Evolutionary conservation across 495 filamentous ascomycete species (phyloP).

Genomic region (Penicillium antarcticum): DNA sequence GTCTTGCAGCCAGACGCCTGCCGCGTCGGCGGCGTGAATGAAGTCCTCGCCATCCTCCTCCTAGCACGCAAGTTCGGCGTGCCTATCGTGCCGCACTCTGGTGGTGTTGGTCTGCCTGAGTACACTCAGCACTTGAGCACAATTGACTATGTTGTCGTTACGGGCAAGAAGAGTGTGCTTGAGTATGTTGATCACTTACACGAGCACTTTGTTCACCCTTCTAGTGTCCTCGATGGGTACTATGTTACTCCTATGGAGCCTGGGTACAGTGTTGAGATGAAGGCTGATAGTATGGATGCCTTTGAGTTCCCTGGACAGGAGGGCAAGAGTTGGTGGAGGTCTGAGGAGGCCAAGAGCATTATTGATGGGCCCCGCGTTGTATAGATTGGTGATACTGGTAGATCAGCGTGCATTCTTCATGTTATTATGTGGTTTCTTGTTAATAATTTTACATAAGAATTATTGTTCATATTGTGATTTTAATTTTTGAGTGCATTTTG

Average conservation of each 20-base stretch:
- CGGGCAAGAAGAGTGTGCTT: slow-evolving; percentile 73
- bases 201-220: slow-evolving; percentile 86
- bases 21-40: slow-evolving; percentile 87
- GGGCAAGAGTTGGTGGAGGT: slow-evolving; percentile 80
- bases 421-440: slow-evolving; percentile 24
- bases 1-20: slow-evolving; percentile 91
- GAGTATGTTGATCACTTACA: slow-evolving; percentile 95
- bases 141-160: slow-evolving; percentile 90
- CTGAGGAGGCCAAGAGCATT: slow-evolving; percentile 64
- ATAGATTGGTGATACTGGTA: slow-evolving; percentile 8
- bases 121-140: slow-evolving; percentile 93
- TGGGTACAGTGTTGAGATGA: slow-evolving; percentile 93
- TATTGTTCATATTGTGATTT: slow-evolving; percentile 3
- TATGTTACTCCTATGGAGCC: slow-evolving; percentile 80
- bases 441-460: slow-evolving; percentile 12
- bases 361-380: slow-evolving; percentile 50
- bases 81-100: slow-evolving; percentile 84
- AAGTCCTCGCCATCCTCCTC: slow-evolving; percentile 85
- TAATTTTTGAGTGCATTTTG: neutral
- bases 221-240: slow-evolving; percentile 77
- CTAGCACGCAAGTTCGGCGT: slow-evolving; percentile 83
- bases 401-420: neutral
- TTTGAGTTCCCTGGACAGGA: slow-evolving; percentile 72
- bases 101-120: slow-evolving; percentile 88
- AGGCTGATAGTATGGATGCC: slow-evolving; percentile 75